Conservation (phyloP, 768 basidiomycete species). For the Suillus paluster region DNA sequence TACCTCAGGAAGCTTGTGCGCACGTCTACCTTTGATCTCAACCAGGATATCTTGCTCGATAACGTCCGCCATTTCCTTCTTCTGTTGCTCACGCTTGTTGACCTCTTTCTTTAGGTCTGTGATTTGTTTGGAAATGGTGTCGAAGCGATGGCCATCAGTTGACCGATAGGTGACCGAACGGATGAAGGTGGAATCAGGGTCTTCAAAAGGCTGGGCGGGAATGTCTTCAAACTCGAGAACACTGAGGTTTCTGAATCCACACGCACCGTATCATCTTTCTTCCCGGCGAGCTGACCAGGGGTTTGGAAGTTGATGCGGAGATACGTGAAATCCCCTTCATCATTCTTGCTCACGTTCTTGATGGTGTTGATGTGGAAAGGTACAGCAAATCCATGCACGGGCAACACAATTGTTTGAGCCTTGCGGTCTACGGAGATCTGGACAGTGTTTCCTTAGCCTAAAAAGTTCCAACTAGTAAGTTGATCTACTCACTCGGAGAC, state of each 20-base stretch:
- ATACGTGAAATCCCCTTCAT: constrained; percentile 94
- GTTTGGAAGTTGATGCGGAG: constrained; percentile 98
- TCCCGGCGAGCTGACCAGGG: constrained; percentile 94
- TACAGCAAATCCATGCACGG: constrained; percentile 93
- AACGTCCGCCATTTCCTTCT: constrained; percentile 98
- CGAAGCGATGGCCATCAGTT: constrained; percentile 86
- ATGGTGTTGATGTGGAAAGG: constrained; percentile 99
- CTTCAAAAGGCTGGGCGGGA: constrained; percentile 81
- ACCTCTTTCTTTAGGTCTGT: constrained; percentile 96
- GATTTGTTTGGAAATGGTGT: constrained; percentile 88
- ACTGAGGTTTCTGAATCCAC: not conserved
- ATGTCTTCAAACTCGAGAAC: constrained; percentile 7
- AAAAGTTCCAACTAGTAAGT: not conserved
- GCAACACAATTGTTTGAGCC: constrained; percentile 86
- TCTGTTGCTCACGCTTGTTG: constrained; percentile 95
- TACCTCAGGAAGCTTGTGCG: constrained; percentile 86
- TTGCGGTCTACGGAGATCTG: constrained; percentile 94
- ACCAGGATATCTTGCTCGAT: constrained; percentile 90
- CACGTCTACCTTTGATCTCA: constrained; percentile 88
- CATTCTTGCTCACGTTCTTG: constrained; percentile 96
- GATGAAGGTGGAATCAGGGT: constrained; percentile 94
- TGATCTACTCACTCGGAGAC: constrained; percentile 63
- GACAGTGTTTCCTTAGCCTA: not conserved
- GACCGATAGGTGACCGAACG: constrained; percentile 95
- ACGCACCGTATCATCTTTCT: constrained; percentile 95